Base-by-base conservation (phyloP, 768 basidiomycete genomes). In the Pisolithus tinctorius region DNA sequence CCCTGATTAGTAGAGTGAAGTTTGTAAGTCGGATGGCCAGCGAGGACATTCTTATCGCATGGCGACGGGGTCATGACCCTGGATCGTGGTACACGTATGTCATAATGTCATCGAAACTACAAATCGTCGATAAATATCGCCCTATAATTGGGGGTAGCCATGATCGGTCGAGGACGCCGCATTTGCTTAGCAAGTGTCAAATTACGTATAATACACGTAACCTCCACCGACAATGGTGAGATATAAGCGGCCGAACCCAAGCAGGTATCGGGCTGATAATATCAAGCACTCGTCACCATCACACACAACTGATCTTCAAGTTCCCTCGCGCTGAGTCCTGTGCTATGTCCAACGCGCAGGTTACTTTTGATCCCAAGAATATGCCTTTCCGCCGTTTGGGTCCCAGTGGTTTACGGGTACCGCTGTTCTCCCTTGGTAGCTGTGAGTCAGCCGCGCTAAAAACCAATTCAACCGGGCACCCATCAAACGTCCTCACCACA, bases 401-500 rank as follows among this genome's bases (percentile, higher is more conserved):
- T 42, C 57, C 67, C 17, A 71, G 70, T 31, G 78, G 79, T 14
- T 60, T 79, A 49, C 68, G 74, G 36, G 79, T 81, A 4, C 74
- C 77, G 6, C 61, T 76, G 14, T 75, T 83, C 65, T 74, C 72
- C 10, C 71, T 79, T 36, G 81, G 79, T 52, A 74, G 74, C 57
- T 79, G 77, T 74, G 45, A 53, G 66, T 56, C 20, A 16, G 38
- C 26, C 11, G 10, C 10, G 10, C 9, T 31, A 9, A 6, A 8
- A 23, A 38, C 45, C 17, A 25, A 23, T 0, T 27, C 3, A 4
- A 34, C 14, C 10, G 7, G n/a, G 11, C 31, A 42, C 27, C 45
- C 7, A 6, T 29, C 53, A 17, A 56, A 51, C 43, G n/a, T 16
- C 34, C 10, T 13, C 13, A 0, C 36, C 13, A 17, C 29, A 70